Base-by-base conservation (phyloP, 192 early-diverging fungal genomes). In the Funneliformis geosporum region DNA sequence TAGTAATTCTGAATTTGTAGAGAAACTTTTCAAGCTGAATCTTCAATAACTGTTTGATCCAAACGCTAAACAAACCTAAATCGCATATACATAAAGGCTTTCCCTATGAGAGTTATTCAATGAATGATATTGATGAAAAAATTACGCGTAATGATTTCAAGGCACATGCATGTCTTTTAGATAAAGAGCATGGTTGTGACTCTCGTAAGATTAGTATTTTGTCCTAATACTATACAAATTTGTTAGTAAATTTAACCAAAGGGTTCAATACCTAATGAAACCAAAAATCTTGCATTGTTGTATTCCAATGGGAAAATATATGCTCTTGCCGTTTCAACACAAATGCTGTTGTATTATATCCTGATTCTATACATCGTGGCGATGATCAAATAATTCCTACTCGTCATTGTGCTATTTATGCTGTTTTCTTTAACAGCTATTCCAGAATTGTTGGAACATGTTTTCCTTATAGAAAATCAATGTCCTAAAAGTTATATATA, bases 21-120 rank as follows among this genome's bases (percentile, higher is more conserved):
- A 89, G 97, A 99, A 88, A 99, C 97, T 43, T 91, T 97, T 84
- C 87, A 87, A 78, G 86, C 89, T 79, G 94, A 94, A 87, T 97
- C 96, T 12, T 85, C 84, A 79, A 89, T 95, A 61, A 81, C 85
- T 79, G 90, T 90, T 75, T 86, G 98, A 83, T 94, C 97, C 86
- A 98, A 99, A 93, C 97, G 96, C 65, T 96, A 96, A 87, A 99
- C 98, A 94, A 99, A 99, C 93, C 97, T 97, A 91, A 99, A 99
- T 93, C 97, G 97, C 96, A 92, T 99, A 89, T 96, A 92, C 90
- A 93, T 99, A 95, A 94, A 87, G 83, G 97, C 96, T 66, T 66
- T 81, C 25, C 97, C 97, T 55, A 81, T 99, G 78, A 82, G 94
- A 95, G 70, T 88, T 95, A 65, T 83, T 92, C 74, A 59, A 72